Percentiles rank a stretch among this genome's conserved stretches.
These are phyloP conservation scores for Saccharomyces pastorianus DNA, from an alignment of 1,139 yeast genomes.

Conservation along the genomic window DNA sequence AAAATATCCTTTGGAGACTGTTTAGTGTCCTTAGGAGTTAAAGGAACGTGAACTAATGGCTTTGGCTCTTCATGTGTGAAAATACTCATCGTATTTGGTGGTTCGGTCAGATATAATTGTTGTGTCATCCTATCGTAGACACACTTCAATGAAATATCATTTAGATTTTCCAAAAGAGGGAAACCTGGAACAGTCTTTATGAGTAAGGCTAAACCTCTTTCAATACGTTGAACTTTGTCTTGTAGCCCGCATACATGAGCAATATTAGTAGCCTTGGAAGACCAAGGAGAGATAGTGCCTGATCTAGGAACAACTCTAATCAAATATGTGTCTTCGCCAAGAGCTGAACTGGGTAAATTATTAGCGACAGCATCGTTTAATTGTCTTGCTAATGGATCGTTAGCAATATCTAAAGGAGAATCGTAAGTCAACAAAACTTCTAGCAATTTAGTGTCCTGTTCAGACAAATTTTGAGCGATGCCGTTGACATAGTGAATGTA, in stretches of 20 bases:
- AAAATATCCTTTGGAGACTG: constrained; percentile 49
- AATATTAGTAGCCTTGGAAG: constrained; percentile 96
- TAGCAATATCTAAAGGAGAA: constrained; percentile 45
- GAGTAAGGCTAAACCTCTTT: constrained; percentile 76
- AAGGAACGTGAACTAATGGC: constrained; percentile 73
- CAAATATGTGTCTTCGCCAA: constrained; percentile 49
- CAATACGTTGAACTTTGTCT: constrained; percentile 67
- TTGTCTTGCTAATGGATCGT: constrained; percentile 41
- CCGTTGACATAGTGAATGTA: constrained; percentile 77
- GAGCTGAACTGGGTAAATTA: constrained; percentile 18
- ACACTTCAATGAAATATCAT: constrained; percentile 51
- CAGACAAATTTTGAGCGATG: constrained; percentile 34
- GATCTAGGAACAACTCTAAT: constrained; percentile 82
- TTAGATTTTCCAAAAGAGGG: constrained; percentile 50
- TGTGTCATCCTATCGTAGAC: constrained; percentile 97
- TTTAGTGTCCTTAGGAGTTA: constrained; percentile 33
- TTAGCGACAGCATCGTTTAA: constrained; percentile 39
- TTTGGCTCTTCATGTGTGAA: constrained; percentile 76
- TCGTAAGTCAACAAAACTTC: constrained; percentile 70
- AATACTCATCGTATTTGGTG: constrained; percentile 61
- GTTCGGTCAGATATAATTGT: constrained; percentile 44
- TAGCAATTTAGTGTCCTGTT: constrained; percentile 43
- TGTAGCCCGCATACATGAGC: constrained; percentile 80
- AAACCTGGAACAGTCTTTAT: constrained; percentile 62
- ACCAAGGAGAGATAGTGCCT: constrained; percentile 98